Conservation (phyloP, 108 stramenopile species). For the Cyclotella cryptica region DNA sequence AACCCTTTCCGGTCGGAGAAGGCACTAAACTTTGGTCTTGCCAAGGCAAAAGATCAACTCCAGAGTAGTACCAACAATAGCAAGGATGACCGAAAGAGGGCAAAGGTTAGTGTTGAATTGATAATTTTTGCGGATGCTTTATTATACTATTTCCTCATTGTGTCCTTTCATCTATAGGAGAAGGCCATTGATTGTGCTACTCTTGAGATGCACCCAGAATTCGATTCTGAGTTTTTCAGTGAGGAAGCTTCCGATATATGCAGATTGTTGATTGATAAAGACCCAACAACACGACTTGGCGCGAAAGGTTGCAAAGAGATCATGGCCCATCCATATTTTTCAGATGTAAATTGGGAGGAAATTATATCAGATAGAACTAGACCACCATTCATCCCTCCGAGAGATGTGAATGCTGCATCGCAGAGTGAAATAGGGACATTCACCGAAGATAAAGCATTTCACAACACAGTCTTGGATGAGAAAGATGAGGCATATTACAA, state of each 20-base stretch:
- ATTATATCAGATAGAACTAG: conserved; percentile 71
- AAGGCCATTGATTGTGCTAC: conserved; percentile 88
- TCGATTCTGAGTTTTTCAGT: conserved; percentile 71
- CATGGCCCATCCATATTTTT: conserved; percentile 94
- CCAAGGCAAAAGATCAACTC: neutral
- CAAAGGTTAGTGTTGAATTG: conserved; percentile 63
- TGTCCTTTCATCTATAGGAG: conserved; percentile 51
- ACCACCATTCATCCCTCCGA: conserved; percentile 90
- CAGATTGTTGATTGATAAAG: conserved; percentile 76
- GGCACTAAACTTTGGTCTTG: conserved; percentile 82
- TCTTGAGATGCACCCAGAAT: conserved; percentile 90
- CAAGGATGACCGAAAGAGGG: conserved; percentile 56
- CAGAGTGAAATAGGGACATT: conserved; percentile 91
- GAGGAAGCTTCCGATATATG: conserved; percentile 84
- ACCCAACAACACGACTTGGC: conserved; percentile 85
- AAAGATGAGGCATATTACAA: conserved; percentile 77
- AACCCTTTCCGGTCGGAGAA: conserved; percentile 93
- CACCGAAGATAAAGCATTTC: conserved; percentile 76
- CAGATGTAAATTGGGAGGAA: conserved; percentile 83
- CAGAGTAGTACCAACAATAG: neutral
- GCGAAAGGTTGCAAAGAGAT: conserved; percentile 87
- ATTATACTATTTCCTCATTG: neutral
- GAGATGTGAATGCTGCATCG: conserved; percentile 93
- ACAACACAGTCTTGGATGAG: conserved; percentile 70
- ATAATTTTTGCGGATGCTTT: neutral